A percentile compares a stretch with the other conserved stretches of the same genome.
phyloP scores from a whole-genome alignment of 2,329 filamentous ascomycete genomes.

The Arthroderma sp. region DNA sequence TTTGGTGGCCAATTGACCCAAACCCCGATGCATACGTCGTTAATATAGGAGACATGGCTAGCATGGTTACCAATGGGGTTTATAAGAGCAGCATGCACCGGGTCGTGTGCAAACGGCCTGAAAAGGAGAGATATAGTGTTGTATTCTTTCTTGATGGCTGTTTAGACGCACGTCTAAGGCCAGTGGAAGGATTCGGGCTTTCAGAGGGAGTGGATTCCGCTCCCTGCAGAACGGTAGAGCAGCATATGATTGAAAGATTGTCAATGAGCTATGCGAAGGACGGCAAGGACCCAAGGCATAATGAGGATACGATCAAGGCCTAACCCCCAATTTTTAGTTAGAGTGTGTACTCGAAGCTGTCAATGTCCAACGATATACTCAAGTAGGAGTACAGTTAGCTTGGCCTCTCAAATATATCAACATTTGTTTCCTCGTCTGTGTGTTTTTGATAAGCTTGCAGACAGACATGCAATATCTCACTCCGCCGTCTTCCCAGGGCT shows the following conservation, averaged over 20 bases:
- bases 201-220: background rate
- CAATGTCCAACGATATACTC: background rate
- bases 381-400: too few species aligned
- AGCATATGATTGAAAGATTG: constrained; percentile 1
- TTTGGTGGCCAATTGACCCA: constrained; percentile 29
- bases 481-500: too few species aligned
- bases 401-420: too few species aligned
- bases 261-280: constrained; percentile 4
- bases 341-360: background rate
- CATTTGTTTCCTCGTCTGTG: too few species aligned
- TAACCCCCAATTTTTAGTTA: background rate
- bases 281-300: background rate
- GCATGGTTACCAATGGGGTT: constrained; percentile 40
- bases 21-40: constrained; percentile 39
- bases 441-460: too few species aligned
- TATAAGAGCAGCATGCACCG: constrained; percentile 35
- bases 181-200: background rate
- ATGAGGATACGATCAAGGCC: background rate
- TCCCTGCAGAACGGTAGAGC: background rate
- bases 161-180: background rate
- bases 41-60: constrained; percentile 41
- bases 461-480: too few species aligned
- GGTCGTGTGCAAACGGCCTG: constrained; percentile 2
- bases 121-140: constrained; percentile 4
- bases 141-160: constrained; percentile 5